Conservation (phyloP, 768 basidiomycete species). For the Lactarius psammicola region DNA sequence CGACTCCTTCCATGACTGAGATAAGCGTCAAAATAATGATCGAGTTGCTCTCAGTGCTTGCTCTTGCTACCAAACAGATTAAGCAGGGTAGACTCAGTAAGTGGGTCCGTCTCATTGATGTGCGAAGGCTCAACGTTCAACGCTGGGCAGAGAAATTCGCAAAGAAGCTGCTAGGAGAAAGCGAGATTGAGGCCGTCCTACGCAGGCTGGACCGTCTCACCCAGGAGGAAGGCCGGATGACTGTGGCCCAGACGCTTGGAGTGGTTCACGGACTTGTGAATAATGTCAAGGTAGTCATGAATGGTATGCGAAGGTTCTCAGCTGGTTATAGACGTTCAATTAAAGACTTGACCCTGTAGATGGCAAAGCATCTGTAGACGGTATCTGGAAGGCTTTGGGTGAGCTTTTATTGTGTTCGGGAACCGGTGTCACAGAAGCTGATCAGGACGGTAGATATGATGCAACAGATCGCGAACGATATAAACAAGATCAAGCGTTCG, state of each 20-base stretch:
- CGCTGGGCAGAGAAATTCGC: background rate
- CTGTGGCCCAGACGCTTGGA: background rate
- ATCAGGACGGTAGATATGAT: background rate
- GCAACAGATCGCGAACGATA: background rate
- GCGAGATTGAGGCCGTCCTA: background rate
- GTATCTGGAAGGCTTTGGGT: background rate
- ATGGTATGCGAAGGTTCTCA: background rate
- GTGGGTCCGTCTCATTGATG: background rate
- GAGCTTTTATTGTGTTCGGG: background rate
- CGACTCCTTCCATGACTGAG: background rate
- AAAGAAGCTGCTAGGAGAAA: constrained; percentile 6
- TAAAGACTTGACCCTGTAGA: background rate
- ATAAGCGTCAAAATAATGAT: background rate
- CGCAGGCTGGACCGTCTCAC: constrained; percentile 14
- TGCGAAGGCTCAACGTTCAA: background rate
- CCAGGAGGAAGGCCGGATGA: constrained; percentile 5
- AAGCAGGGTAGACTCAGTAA: constrained; percentile 7
- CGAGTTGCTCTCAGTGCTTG: background rate
- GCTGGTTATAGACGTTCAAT: background rate
- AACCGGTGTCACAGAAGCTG: background rate
- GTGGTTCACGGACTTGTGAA: constrained; percentile 5
- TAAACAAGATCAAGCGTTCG: constrained; percentile 10
- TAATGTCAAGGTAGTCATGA: background rate
- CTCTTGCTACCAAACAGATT: constrained; percentile 9
- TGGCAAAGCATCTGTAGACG: background rate